Conservation (phyloP, 2,329 filamentous ascomycete genomes). For the Dothistroma septosporum region DNA sequence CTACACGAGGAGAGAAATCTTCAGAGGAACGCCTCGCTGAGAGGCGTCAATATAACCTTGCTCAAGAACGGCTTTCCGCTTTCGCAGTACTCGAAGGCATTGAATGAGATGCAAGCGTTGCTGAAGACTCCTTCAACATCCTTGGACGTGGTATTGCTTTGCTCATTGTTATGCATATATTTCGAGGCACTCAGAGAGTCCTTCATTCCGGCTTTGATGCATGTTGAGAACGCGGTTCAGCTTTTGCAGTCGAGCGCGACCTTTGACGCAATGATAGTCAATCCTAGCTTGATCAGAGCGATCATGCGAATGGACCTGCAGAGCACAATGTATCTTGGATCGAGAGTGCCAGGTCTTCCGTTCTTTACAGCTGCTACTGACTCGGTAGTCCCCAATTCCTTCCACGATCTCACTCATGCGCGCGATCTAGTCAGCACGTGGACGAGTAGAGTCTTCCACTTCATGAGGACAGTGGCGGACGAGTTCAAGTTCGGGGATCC, state of each 20-base stretch:
- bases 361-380: conserved; percentile 29
- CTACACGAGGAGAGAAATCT: conserved; percentile 30
- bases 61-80: conserved; percentile 28
- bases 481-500: conserved; percentile 24
- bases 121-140: conserved; percentile 21
- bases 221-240: conserved; percentile 33
- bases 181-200: conserved; percentile 34
- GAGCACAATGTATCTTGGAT: conserved; percentile 27
- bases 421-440: conserved; percentile 29
- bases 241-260: conserved; percentile 25
- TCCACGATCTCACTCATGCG: conserved; percentile 29
- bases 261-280: conserved; percentile 25
- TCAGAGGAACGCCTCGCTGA: conserved; percentile 13
- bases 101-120: conserved; percentile 29
- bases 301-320: conserved; percentile 34
- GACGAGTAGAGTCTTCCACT: conserved; percentile 30
- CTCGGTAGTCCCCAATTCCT: conserved; percentile 23
- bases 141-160: conserved; percentile 30
- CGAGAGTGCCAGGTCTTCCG: conserved; percentile 28
- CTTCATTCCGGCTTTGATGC: conserved; percentile 32
- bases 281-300: conserved; percentile 27
- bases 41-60: conserved; percentile 20
- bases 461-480: conserved; percentile 29
- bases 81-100: conserved; percentile 32
- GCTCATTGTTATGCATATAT: conserved; percentile 32